Percentiles rank a stretch among this genome's conserved stretches.
These are phyloP conservation scores for Paecilomyces niveus DNA, from an alignment of 2,329 filamentous ascomycete species.

Conservation along the genomic window DNA sequence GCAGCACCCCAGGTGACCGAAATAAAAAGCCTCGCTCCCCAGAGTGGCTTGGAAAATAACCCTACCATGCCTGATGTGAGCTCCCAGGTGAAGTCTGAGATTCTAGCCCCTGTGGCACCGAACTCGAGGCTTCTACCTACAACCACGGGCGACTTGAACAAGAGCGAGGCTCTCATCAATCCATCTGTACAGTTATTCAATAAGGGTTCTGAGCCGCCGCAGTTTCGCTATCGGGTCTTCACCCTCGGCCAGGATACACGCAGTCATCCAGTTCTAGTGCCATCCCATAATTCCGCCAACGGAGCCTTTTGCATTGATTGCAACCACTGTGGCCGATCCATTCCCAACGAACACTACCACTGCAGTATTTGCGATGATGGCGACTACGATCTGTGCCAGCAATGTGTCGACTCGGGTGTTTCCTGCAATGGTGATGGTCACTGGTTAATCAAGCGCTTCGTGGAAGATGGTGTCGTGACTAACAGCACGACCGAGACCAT, in stretches of 20 bases:
- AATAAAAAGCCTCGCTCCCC: conserved; percentile 5
- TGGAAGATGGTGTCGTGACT: conserved; percentile 70
- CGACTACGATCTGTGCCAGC: conserved; percentile 85
- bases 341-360: conserved; percentile 82
- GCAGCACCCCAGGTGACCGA: conserved; percentile 2
- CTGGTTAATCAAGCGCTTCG: conserved; percentile 88
- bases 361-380: conserved; percentile 89
- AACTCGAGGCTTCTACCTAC: conserved; percentile 8
- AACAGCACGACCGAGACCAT: conserved; percentile 82
- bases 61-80: not conserved
- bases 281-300: conserved; percentile 25
- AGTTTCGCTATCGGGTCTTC: conserved; percentile 20
- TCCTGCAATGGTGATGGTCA: conserved; percentile 73
- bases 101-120: not conserved
- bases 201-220: conserved; percentile 3
- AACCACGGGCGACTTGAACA: conserved; percentile 34
- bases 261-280: conserved; percentile 24
- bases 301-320: conserved; percentile 78
- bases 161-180: conserved; percentile 4
- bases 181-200: conserved; percentile 6
- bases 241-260: conserved; percentile 19
- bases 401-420: conserved; percentile 67
- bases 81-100: not conserved
- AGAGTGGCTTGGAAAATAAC: conserved; percentile 2
- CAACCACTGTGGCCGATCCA: conserved; percentile 76